Evolutionary conservation across 306 rosid genomes (phyloP).

Genomic region (Prunus padus): DNA sequence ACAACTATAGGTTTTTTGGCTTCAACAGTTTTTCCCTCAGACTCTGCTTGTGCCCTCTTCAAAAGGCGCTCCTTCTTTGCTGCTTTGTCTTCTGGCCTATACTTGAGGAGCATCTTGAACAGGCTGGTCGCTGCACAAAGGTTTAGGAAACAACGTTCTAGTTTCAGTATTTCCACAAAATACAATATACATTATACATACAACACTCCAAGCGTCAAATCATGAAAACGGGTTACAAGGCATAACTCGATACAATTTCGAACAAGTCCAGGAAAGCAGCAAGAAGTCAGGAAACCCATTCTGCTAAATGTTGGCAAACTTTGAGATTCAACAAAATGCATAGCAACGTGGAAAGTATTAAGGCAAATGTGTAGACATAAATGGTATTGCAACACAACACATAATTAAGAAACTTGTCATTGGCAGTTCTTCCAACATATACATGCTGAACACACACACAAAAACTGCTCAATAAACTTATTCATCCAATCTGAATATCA

Average conservation of each 20-base stretch:
- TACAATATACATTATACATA: background rate
- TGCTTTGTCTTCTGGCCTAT: slow-evolving; percentile 74
- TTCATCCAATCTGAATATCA: background rate
- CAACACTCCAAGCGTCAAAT: background rate
- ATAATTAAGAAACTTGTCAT: background rate
- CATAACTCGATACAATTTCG: background rate
- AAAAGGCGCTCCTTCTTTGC: slow-evolving; percentile 70
- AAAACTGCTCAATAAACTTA: background rate
- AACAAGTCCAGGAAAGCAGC: background rate
- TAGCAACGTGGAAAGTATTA: background rate
- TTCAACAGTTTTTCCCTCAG: slow-evolving; percentile 60
- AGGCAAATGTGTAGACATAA: background rate
- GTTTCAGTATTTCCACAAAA: background rate
- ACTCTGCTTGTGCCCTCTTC: slow-evolving; percentile 72
- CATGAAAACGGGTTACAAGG: background rate
- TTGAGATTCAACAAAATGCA: background rate
- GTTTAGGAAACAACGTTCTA: too few species aligned
- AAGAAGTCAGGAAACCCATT: background rate
- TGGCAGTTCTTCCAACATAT: background rate
- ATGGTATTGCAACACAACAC: background rate
- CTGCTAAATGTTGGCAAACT: background rate
- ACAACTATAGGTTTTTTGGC: slow-evolving; percentile 67
- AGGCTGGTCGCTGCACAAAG: slow-evolving; percentile 50
- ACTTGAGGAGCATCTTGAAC: slow-evolving; percentile 75
- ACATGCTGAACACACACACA: background rate